A percentile compares a stretch with the other conserved stretches of the same genome.
phyloP scores from a whole-genome alignment of 345 rosid genomes.

The Camelina sativa region DNA sequence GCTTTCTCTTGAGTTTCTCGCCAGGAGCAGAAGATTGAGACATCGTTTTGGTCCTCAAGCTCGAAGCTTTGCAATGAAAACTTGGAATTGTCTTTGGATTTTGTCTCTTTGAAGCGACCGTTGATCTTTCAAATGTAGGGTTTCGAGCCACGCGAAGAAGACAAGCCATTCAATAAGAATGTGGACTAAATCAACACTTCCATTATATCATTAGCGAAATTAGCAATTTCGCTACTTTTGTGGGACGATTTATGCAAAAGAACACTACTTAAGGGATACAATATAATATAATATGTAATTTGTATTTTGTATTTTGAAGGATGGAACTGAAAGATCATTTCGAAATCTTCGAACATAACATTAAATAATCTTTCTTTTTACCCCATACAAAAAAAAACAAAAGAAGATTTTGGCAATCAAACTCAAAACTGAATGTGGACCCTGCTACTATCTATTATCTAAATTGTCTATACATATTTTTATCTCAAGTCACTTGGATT shows the following conservation, averaged over 20 bases:
- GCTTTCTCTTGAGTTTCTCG: slow-evolving; percentile 31
- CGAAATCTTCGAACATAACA: neutral
- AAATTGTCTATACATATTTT: slow-evolving; percentile 30
- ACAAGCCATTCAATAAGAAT: slow-evolving; percentile 14
- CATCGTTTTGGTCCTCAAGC: slow-evolving; percentile 29
- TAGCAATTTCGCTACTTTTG: too few relatives aligned
- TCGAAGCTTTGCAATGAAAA: slow-evolving; percentile 10
- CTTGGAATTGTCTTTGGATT: slow-evolving; percentile 1
- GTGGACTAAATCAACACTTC: too few relatives aligned
- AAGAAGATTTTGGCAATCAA: neutral
- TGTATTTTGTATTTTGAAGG: too few relatives aligned
- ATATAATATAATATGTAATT: too few relatives aligned
- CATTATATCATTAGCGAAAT: too few relatives aligned
- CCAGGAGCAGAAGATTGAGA: slow-evolving; percentile 19
- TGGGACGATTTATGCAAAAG: too few relatives aligned
- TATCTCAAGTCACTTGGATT: slow-evolving; percentile 26
- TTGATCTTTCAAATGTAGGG: slow-evolving; percentile 42
- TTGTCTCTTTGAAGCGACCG: slow-evolving; percentile 30
- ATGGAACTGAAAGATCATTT: too few relatives aligned
- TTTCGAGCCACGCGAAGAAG: slow-evolving; percentile 22
- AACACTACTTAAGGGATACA: too few relatives aligned
- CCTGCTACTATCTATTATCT: slow-evolving; percentile 25
- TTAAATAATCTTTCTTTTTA: neutral
- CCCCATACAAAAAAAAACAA: neutral
- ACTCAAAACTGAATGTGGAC: slow-evolving; percentile 23